Base-by-base conservation (phyloP, 208 protist species). In the Zelonia costaricensis region DNA sequence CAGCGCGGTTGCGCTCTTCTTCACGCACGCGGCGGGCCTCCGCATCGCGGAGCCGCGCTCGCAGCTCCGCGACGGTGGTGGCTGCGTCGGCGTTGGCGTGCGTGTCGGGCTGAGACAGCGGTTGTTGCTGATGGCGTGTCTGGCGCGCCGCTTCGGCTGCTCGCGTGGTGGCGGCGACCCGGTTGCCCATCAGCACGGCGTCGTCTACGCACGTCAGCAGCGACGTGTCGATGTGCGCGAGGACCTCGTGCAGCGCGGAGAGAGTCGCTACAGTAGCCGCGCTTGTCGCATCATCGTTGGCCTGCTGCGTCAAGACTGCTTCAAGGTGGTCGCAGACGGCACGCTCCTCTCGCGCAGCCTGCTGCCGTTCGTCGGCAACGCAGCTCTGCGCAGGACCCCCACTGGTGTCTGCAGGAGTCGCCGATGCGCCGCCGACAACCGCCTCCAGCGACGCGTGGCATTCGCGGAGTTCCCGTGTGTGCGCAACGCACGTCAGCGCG, bases 171-270 rank as follows among this genome's bases (percentile, higher is more conserved):
- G 33, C 10, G 0, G 18, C 12, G 33, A 57, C 15, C 7, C 13
- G 40, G n/a, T 22, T 22, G 23, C 30, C 16, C 7, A n/a, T 33
- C 39, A 72, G 31, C 5, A 60, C 65, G 0, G 56, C 6, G 43
- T 58, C 65, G 39, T 65, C 51, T 25, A 64, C 56, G 30, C 57
- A 65, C 5, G 45, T 36, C 4, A 62, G n/a, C 13, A 72, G 47
- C 1, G 48, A 27, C 7, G 15, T 10, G 16, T 64, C 51, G 7
- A 72, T 23, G 51, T 55, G 38, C 43, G 36, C 42, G 6, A 47
- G 33, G 0, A 51, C 40, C 15, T 43, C 28, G 5, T 18, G 40
- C 30, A 72, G 49, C 25, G 27, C 16, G 9, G 10, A 28, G 22
- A 71, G 56, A 31, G 7, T 6, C 7, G 12, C 20, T 0, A 1